Evolutionary conservation across 1,284 basidiomycete species (phyloP).

Genomic region (Melanopsichium pennsylvanicum): DNA sequence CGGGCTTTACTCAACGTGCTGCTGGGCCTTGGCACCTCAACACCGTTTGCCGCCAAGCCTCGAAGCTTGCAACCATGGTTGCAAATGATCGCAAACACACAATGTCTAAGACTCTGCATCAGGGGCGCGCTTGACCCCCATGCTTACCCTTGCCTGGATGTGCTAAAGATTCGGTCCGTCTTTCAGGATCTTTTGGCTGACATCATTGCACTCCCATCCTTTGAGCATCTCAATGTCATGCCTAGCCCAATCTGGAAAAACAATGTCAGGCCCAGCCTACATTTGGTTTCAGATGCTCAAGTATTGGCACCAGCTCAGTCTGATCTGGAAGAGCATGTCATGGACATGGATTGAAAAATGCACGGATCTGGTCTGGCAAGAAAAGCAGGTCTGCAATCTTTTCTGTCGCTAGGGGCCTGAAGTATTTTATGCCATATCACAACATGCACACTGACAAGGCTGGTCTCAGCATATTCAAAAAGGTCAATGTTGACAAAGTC

Average conservation of each 20-base stretch:
- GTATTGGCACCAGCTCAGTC: no score
- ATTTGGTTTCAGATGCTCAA: background rate
- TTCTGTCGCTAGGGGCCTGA: no score
- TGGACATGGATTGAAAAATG: no score
- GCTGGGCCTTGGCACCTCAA: slow-evolving; percentile 1
- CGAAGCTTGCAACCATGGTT: background rate
- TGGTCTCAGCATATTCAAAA: no score
- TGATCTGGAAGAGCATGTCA: no score
- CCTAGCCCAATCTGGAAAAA: background rate
- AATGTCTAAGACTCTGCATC: slow-evolving; percentile 5
- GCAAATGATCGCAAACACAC: background rate
- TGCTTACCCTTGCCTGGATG: slow-evolving; percentile 9
- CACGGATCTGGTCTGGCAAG: no score
- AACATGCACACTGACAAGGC: no score
- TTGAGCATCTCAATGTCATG: background rate
- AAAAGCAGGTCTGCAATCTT: no score
- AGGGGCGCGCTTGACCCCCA: background rate
- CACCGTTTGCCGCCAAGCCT: background rate
- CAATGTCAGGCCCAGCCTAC: background rate
- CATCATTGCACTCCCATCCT: no score
- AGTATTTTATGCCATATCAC: no score
- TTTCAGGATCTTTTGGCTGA: background rate
- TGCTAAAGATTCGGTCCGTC: background rate
- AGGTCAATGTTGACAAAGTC: no score
- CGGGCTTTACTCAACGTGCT: slow-evolving; percentile 4